Percentiles rank a stretch among this genome's conserved stretches.
These are phyloP conservation scores for Psilocybe subaeruginosa DNA, from an alignment of 768 basidiomycete genomes.

Conservation along the genomic window DNA sequence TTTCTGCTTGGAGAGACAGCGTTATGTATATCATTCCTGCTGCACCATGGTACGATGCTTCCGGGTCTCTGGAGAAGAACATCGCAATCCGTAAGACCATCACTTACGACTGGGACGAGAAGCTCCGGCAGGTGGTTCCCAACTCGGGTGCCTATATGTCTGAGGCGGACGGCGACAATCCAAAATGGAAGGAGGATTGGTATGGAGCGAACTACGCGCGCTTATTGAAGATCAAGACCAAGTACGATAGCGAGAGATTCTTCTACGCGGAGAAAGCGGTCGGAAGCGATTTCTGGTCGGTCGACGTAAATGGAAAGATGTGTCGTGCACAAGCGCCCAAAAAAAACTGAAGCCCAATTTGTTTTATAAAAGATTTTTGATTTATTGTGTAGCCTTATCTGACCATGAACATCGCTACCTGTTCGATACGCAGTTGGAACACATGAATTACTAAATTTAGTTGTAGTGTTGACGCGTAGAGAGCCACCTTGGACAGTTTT, in stretches of 20 bases:
- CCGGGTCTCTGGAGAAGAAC: not conserved
- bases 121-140: not conserved
- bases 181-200: conserved; percentile 3
- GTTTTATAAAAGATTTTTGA: too few species aligned
- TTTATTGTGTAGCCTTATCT: too few species aligned
- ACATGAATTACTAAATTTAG: too few species aligned
- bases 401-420: too few species aligned
- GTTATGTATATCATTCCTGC: conserved; percentile 1
- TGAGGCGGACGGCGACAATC: conserved; percentile 4
- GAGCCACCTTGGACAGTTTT: too few species aligned
- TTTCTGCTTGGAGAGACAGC: not conserved
- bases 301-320: not conserved
- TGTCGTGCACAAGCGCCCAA: not conserved
- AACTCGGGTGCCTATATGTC: conserved; percentile 6
- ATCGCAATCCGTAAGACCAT: not conserved
- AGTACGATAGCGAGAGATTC: conserved; percentile 1
- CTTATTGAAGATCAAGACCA: not conserved
- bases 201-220: not conserved
- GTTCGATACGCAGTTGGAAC: too few species aligned
- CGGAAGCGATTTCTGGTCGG: conserved; percentile 1
- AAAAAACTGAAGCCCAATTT: too few species aligned
- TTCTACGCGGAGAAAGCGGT: conserved; percentile 5
- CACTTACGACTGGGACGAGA: not conserved
- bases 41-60: not conserved
- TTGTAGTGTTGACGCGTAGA: too few species aligned